These are phyloP conservation scores for Cercis canadensis DNA, from an alignment of 306 rosid genomes.

Conservation along the genomic window DNA sequence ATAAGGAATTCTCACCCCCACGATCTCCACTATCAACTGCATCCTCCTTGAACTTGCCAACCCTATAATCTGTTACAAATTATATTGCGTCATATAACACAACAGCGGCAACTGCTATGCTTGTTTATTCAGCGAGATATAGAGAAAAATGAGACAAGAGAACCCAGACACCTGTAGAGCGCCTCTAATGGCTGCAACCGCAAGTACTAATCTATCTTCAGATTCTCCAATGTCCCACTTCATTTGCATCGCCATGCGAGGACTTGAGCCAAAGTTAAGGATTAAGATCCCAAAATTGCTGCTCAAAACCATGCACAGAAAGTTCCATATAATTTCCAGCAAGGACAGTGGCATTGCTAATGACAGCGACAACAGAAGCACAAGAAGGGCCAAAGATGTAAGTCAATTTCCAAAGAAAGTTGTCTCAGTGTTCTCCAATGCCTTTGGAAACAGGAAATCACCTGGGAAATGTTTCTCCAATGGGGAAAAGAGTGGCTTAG, in stretches of 20 bases:
- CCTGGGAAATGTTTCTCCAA: conserved; percentile 9
- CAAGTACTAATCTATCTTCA: conserved; percentile 1
- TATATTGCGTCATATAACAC: no score
- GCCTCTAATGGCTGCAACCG: background rate
- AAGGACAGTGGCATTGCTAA: background rate
- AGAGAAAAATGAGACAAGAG: background rate
- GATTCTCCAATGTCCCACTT: conserved; percentile 25
- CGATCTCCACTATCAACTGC: no score
- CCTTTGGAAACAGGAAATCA: conserved; percentile 33
- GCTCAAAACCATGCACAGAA: conserved; percentile 42
- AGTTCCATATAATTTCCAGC: conserved; percentile 12
- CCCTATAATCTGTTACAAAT: no score
- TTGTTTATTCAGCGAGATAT: no score
- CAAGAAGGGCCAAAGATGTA: conserved; percentile 23
- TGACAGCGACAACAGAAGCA: conserved; percentile 10
- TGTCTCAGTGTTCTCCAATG: conserved; percentile 27
- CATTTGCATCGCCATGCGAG: conserved; percentile 26
- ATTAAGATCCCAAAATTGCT: conserved; percentile 45
- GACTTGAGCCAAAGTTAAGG: conserved; percentile 33
- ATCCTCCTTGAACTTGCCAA: no score
- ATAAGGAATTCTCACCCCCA: no score
- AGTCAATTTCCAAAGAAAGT: conserved; percentile 18
- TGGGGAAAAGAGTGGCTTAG: background rate
- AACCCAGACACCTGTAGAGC: background rate
- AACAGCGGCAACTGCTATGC: no score